Base-by-base conservation (phyloP, 2,329 filamentous ascomycete genomes). In the Mycosphaerelloides madeirae region DNA sequence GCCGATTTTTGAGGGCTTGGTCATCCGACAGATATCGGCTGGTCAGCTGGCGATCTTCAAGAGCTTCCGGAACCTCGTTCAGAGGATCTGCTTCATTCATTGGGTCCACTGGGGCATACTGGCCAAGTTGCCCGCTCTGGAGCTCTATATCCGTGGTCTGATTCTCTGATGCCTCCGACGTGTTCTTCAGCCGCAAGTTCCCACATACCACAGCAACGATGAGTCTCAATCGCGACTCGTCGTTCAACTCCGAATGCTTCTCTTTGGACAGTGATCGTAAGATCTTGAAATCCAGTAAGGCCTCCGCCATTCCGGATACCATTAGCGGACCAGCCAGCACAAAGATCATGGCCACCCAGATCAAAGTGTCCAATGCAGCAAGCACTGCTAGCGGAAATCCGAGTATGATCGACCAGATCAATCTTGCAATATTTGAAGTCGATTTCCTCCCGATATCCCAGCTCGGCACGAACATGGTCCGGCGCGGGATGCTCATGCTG, bases 321-420 rank as follows among this genome's bases (percentile, higher is more conserved):
- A 44, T 44, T 28, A 44, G 31, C 11, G 41, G 41, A 16, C 34
- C 41, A 12, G 41, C 41, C 28, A 44, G 36, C 12, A 29, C 31
- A 3, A 38, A 20, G 15, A 44, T 44, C 13, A 38, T 28, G n/a
- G 22, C 33, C 11, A 44, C 34, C 41, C 41, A 44, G 22, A 44
- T 14, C 14, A 44, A 32, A n/a, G 41, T 44, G 34, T 44, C 41
- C 11, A 38, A 6, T 7, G 41, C 31, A 11, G 41, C 34, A 11
- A 38, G 16, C 5, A 44, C 22, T 25, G 28, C 25, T n/a, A 7
- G 12, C 16, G 28, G 11, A 28, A 15, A 12, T 14, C 25, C 15
- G 38, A 5, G 33, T 31, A 18, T 12, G 28, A 38, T 22, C 12
- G 15, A 31, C 12, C 13, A 31, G 13, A 40, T 13, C 18, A 29